phyloP scores from a whole-genome alignment of 1,284 basidiomycete species.

The Schizophyllum commune region DNA sequence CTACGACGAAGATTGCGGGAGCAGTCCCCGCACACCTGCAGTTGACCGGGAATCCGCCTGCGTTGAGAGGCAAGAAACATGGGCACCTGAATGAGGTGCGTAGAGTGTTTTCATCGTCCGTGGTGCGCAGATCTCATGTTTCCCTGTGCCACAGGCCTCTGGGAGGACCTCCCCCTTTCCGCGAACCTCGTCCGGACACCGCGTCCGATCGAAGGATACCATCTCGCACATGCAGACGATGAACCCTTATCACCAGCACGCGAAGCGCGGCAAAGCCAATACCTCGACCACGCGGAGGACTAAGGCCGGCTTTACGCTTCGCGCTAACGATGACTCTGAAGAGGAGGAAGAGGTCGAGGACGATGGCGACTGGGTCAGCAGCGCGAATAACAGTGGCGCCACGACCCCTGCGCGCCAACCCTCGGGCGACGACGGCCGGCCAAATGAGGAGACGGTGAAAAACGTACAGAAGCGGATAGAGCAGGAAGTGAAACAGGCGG shows the following conservation, averaged over 20 bases:
- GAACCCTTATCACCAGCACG: neutral
- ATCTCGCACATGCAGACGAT: neutral
- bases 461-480: neutral
- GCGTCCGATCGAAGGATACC: neutral
- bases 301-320: neutral
- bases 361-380: neutral
- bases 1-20: neutral
- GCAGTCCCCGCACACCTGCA: neutral
- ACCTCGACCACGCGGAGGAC: neutral
- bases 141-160: neutral
- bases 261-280: neutral
- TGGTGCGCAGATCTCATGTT: neutral
- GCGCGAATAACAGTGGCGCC: neutral
- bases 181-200: neutral
- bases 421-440: neutral
- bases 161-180: neutral
- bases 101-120: neutral
- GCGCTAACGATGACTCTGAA: slow-evolving; percentile 1
- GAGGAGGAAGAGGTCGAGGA: slow-evolving; percentile 2
- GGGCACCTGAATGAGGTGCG: neutral
- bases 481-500: neutral
- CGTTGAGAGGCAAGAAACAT: neutral
- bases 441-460: neutral
- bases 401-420: neutral
- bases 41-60: neutral